Base-by-base conservation (phyloP, 1,139 yeast species). In the Yamadazyma atlantica region DNA sequence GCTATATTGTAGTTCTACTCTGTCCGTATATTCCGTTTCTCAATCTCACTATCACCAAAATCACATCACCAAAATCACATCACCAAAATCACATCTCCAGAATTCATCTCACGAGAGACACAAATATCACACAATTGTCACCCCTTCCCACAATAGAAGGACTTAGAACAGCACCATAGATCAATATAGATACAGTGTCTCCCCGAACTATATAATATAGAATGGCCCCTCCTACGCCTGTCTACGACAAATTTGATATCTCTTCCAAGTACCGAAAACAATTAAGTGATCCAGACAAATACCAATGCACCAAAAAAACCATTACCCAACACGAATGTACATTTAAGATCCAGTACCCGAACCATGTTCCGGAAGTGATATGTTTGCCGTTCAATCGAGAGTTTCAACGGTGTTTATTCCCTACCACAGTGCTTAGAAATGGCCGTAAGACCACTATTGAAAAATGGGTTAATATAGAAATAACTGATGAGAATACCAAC, bases 331-430 rank as follows among this genome's bases (percentile, higher is more conserved):
- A 71, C 51, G 77, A 72, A 46, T 74, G 80, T 45, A 72, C 76
- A 2, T 71, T 70, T 43, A 55, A 55, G 33, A 52, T 69, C 17
- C 45, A 57, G 6, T 52, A 54, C 25, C 62, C 68, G 1, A 40
- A 34, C 19, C 41, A 37, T 8, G 32, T 37, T 2, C 69, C 70
- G 3, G 66, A 73, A 39, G 71, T 74, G 39, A 62, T 73, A 21
- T 78, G 83, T 46, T 54, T 73, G 13, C 82, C 83, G 2, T 78
- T 78, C 56, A 76, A 71, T 43, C 50, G 83, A 33, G 44, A 76
- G 4, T 78, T 78, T 54, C 71, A 68, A 45, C 60, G 78, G 39
- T 78, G 83, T 50, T 46, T 66, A 10, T 47, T 69, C 13, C 58
- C 64, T 10, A 40, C 53, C 4, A 49, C 54, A 4, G 43, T 44